Evolutionary conservation across 2,329 filamentous ascomycete species (phyloP), one percentile per base, ranked within the genome.

Genomic region (Fusarium guadeloupense): DNA sequence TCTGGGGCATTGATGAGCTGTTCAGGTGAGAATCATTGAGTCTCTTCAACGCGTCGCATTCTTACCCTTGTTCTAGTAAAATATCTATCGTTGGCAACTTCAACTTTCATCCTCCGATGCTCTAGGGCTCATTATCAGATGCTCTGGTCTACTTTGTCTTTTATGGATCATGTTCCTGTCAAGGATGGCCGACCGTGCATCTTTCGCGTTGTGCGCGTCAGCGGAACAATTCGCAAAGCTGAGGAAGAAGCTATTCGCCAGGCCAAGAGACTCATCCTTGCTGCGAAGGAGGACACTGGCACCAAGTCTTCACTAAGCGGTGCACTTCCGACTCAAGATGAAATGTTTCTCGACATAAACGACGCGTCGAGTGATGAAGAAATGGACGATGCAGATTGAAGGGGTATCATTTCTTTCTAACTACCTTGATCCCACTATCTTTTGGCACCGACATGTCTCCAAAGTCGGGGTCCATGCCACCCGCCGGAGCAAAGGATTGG

Each of bases 21-120:
- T 6, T 84, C 86, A 71, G 85, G 92, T 92, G 77, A 56, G 73
- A 33, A 21, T 20, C 76, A 67, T 41, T 30, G 5, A 9, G 6
- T 16, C 4, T n/a, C 14, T 28, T 6, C 10, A 37, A 14, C 17
- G 41, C 16, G 25, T 30, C 25, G 12, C 39, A n/a, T 42, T 26
- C 14, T 38, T 19, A 26, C 34, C 14, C 10, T 16, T 16, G 6
- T 9, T 38, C 6, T 17, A 94, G 92, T 99, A 47, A 97, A 97
- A 80, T 99, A 99, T 75, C 83, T 96, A 45, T 97, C 93, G 1
- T 82, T 88, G 4, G 90, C 93, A n/a, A 99, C 95, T 1, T 96
- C 92, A 6, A 99, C 94, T 1, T 92, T 94, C 49, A 99, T 99
- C 57, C 81, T 99, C 33, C 87, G 91, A 61, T 92, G 93, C 63